These are phyloP conservation scores for Tetrastigma voinierianum DNA, from an alignment of 164 flowering plant species.

Conservation along the genomic window DNA sequence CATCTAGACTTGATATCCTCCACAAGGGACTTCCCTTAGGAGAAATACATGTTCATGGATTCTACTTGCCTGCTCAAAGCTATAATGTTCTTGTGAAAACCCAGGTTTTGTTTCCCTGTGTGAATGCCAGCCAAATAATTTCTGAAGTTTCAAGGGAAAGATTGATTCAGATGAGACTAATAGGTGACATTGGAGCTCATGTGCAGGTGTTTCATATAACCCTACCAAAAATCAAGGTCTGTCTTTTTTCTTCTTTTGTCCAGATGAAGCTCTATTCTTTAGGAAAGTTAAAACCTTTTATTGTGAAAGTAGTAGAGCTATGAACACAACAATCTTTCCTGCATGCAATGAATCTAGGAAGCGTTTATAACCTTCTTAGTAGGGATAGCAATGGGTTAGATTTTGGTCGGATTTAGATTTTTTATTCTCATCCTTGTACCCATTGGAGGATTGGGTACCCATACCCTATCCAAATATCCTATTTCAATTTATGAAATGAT, in stretches of 20 bases:
- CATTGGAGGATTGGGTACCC: too few species aligned
- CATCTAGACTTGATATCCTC: constrained; percentile 30
- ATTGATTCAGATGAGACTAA: constrained; percentile 21
- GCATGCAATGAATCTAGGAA: too few species aligned
- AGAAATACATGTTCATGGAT: constrained; percentile 32
- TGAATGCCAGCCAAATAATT: constrained; percentile 27
- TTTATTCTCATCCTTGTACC: too few species aligned
- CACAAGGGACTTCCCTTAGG: constrained; percentile 36
- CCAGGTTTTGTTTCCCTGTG: constrained; percentile 20
- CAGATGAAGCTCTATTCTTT: background rate
- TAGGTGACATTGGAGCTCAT: constrained; percentile 38
- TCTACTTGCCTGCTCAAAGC: constrained; percentile 51
- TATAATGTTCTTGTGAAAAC: constrained; percentile 31
- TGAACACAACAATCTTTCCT: too few species aligned
- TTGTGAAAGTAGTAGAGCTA: too few species aligned
- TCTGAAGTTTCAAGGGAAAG: constrained; percentile 7
- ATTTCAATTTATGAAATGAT: too few species aligned
- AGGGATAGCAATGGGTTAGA: too few species aligned
- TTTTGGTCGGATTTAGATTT: too few species aligned
- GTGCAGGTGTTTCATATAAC: constrained; percentile 25
- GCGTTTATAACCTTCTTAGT: too few species aligned
- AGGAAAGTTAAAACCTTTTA: background rate
- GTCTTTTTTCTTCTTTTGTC: background rate
- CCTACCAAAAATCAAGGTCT: too few species aligned
- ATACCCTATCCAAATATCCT: too few species aligned